Evolutionary conservation across 176 grass and related monocot species (phyloP).

Genomic region (Secale cereale): DNA sequence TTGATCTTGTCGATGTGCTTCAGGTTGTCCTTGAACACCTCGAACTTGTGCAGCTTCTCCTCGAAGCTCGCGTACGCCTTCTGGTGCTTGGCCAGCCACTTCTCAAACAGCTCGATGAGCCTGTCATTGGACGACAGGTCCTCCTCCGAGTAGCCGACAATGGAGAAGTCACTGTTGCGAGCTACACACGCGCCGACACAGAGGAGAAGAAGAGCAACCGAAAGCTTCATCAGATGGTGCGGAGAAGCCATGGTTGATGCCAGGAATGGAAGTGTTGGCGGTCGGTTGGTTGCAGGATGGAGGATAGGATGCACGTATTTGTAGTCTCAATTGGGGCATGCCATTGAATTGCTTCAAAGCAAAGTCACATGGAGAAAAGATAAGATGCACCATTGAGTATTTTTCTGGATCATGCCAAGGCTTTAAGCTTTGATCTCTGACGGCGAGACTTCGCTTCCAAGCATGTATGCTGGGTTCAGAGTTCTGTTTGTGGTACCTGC

Average conservation of each 20-base stretch:
- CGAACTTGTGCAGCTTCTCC: slow-evolving; percentile 71
- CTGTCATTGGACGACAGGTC: slow-evolving; percentile 52
- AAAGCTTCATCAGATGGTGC: neutral
- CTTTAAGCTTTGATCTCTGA: slow-evolving; percentile 64
- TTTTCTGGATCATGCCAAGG: slow-evolving; percentile 42
- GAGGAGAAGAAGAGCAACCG: slow-evolving; percentile 8
- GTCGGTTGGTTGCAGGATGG: slow-evolving; percentile 5
- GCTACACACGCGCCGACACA: slow-evolving; percentile 13
- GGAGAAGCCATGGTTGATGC: slow-evolving; percentile 35
- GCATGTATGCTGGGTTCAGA: slow-evolving; percentile 34
- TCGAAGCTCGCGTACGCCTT: slow-evolving; percentile 72
- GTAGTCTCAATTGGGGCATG: slow-evolving; percentile 3
- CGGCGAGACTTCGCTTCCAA: slow-evolving; percentile 57
- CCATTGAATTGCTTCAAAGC: slow-evolving; percentile 53
- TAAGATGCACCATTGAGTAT: slow-evolving; percentile 18
- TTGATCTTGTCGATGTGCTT: slow-evolving; percentile 87
- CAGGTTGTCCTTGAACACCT: slow-evolving; percentile 89
- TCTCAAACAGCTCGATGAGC: slow-evolving; percentile 75
- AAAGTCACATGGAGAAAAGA: slow-evolving; percentile 21
- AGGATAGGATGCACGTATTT: slow-evolving; percentile 29
- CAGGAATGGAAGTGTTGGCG: neutral
- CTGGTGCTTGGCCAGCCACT: slow-evolving; percentile 63
- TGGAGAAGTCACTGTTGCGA: slow-evolving; percentile 53
- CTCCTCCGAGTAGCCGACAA: slow-evolving; percentile 71
- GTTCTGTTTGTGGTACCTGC: slow-evolving; percentile 8